Evolutionary conservation across 495 filamentous ascomycete genomes (phyloP), one percentile per base, ranked within the genome.

Genomic region (Xylaria nigripes): DNA sequence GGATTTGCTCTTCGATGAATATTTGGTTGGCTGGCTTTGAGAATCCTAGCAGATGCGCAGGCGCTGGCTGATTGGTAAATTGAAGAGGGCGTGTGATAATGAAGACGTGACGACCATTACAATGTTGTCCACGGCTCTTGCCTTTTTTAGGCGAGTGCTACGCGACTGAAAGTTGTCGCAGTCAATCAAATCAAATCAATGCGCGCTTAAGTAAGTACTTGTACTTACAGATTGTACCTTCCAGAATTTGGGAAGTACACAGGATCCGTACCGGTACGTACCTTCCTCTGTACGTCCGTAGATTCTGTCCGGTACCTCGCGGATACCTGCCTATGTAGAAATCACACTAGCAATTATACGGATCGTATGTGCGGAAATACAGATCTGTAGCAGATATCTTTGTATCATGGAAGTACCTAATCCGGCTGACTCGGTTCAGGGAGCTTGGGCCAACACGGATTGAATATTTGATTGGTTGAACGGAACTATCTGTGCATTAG

Each of bases 141-240:
- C 48, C 51, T 54, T 54, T 54, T 54, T 54, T 46, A 44, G 51
- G 51, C 44, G 42, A 54, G 51, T 54, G 51, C 51, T 48, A 54
- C 51, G 51, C 51, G 51, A 40, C n/a, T 2, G 32, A 36, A 52
- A 41, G 34, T 53, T 34, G 51, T 46, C 29, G 51, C 51, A 51
- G 7, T 32, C 40, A 45, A 18, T 23, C 44, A 52, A 40, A 45
- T 52, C 50, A 52, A 48, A 41, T 42, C n/a, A n/a, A n/a, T n/a
- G 43, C 51, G 51, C 51, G 51, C 44, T 54, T 48, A 32, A 24
- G 29, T 15, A 50, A 12, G 30, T 41, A 30, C 32, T 18, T 25
- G 44, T 27, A 2, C 2, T 42, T 42, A 9, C 25, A 29, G 25
- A 9, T 29, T 29, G 4, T 29, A 29, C 25, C 25, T 29, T 29